A percentile compares a stretch with the other conserved stretches of the same genome.
Conservation (phyloP, 805 yeast genomes). For the Lachancea mirantina region DNA sequence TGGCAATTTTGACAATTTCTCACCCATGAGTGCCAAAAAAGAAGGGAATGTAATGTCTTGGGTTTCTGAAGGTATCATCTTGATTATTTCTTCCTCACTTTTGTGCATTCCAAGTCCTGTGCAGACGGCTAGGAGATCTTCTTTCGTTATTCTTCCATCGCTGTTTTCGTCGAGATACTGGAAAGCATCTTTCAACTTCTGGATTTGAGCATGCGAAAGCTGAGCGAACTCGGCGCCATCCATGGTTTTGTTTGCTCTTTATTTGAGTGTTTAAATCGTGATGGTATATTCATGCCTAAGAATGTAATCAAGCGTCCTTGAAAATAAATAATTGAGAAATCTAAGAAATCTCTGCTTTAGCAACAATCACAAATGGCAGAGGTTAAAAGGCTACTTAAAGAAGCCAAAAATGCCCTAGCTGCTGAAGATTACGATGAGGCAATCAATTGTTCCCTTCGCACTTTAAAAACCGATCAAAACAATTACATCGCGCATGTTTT, state of each 20-base stretch:
- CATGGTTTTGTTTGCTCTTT: conserved; percentile 10
- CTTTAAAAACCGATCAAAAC: conserved; percentile 46
- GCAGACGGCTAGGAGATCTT: conserved; percentile 50
- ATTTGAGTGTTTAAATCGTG: neutral
- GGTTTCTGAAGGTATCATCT: conserved; percentile 39
- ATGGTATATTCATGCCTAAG: neutral
- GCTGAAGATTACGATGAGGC: conserved; percentile 57
- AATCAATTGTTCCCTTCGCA: conserved; percentile 47
- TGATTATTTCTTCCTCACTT: conserved; percentile 35
- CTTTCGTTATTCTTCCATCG: conserved; percentile 53
- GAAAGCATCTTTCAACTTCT: conserved; percentile 66
- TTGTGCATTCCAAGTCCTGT: conserved; percentile 44
- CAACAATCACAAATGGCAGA: conserved; percentile 27
- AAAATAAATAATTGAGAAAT: neutral
- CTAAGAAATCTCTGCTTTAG: neutral
- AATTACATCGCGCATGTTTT: conserved; percentile 65
- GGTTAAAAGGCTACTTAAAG: conserved; percentile 36
- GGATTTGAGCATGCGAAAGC: conserved; percentile 56
- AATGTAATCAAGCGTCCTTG: conserved; percentile 1
- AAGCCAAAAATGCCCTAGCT: conserved; percentile 46
- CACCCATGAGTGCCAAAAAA: conserved; percentile 57
- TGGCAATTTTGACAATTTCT: conserved; percentile 44
- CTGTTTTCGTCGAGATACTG: conserved; percentile 75
- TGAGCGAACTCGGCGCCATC: conserved; percentile 29
- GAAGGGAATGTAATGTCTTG: conserved; percentile 50